These are phyloP conservation scores for Fraxinus quadrangulata DNA, from an alignment of 257 asterid species.

Conservation along the genomic window DNA sequence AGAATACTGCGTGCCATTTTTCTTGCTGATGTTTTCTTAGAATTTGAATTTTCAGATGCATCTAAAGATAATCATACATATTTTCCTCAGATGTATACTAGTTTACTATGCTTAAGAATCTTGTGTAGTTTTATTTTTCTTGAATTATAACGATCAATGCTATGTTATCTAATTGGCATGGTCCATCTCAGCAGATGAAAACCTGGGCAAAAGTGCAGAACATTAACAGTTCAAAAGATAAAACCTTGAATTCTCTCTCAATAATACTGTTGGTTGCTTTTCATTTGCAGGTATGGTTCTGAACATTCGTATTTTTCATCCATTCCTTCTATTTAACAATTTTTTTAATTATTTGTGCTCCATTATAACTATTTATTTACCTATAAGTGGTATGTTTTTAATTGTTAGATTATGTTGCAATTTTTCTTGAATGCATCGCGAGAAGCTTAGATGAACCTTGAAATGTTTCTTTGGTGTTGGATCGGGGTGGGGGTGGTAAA, in stretches of 20 bases:
- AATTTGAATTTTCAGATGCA: background rate
- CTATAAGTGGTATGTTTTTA: background rate
- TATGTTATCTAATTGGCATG: conserved; percentile 6
- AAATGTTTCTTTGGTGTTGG: background rate
- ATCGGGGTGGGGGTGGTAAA: background rate
- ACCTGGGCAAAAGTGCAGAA: conserved; percentile 84
- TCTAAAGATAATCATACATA: conserved; percentile 1
- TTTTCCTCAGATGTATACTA: background rate
- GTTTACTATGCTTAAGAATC: background rate
- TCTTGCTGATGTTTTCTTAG: conserved; percentile 9
- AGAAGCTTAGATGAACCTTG: background rate
- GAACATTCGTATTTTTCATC: background rate
- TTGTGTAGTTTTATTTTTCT: conserved; percentile 7
- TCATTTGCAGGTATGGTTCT: conserved; percentile 77
- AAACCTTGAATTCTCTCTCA: conserved; percentile 84
- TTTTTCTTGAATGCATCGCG: background rate
- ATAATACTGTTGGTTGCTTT: conserved; percentile 84
- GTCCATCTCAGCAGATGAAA: conserved; percentile 69
- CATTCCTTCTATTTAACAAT: background rate
- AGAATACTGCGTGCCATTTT: background rate
- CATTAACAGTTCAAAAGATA: conserved; percentile 85
- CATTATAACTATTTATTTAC: too few species aligned
- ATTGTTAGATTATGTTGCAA: background rate
- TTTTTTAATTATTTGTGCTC: background rate
- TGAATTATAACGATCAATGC: conserved; percentile 5